Evolutionary conservation across 2,329 filamentous ascomycete genomes (phyloP), one percentile per base, ranked within the genome.

Genomic region (Helotiales sp.): DNA sequence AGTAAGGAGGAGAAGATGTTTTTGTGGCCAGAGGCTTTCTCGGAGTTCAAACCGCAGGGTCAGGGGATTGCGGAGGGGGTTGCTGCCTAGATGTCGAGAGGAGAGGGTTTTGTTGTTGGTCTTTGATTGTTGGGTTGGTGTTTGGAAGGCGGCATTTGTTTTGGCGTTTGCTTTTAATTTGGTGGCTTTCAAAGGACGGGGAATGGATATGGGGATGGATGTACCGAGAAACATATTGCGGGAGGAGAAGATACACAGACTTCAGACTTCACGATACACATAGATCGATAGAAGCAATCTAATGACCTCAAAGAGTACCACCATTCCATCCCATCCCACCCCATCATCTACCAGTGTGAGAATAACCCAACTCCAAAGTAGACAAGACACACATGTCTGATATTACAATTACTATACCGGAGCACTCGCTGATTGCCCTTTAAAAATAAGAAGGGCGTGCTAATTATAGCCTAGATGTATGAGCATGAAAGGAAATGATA

Each of bases 1-100:
- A 78, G 79, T 0, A 81, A 80, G 28, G 87, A 89, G 73, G 87
- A 89, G 76, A 87, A 85, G 79, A 85, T 87, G 79, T 86, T 89
- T 72, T 77, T 88, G 50, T 89, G 87, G 87, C 87, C 87, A 0
- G 84, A 89, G 74, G 80, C 82, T 8, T 88, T 87, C 71, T 82
- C 83, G 5, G 79, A 84, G 68, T 77, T 81, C 26, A 73, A 71
- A 37, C 61, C 69, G 2, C 66, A 74, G 59, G 57, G 57, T 8
- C 13, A 57, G 30, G 54, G 52, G 30, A 73, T 75, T 30, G 22
- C 58, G 0, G 73, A 75, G 67, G 60, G 43, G 15, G 70, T 74
- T 58, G 70, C 67, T 55, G 69, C 70, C 45, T 75, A 67, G 60
- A 60, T 37, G 34, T 54, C 6, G n/a, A n/a, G 49, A 54, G 11